Conservation (phyloP, 1,284 basidiomycete genomes). For the Heterobasidion parviporum region DNA sequence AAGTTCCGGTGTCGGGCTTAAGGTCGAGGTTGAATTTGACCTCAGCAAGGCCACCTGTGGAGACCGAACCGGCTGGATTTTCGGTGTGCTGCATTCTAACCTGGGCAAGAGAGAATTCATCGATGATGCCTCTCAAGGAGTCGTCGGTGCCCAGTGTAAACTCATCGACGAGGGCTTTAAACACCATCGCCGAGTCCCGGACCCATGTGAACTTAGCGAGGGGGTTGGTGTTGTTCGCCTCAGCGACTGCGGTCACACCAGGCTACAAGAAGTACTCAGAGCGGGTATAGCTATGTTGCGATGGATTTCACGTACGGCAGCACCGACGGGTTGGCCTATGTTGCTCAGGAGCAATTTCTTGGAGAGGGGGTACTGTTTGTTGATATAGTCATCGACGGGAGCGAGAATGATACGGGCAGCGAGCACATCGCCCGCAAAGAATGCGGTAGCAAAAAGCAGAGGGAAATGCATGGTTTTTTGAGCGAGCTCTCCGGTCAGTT, state of each 20-base stretch:
- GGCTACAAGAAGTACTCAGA: conserved; percentile 6
- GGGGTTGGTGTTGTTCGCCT: conserved; percentile 26
- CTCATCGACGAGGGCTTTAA: conserved; percentile 31
- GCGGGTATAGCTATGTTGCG: background rate
- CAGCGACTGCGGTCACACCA: conserved; percentile 27
- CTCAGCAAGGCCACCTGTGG: conserved; percentile 35
- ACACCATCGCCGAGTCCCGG: conserved; percentile 31
- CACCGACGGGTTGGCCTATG: conserved; percentile 56
- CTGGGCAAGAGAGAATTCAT: conserved; percentile 24
- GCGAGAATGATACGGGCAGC: background rate
- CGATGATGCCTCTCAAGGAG: conserved; percentile 5
- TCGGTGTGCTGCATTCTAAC: conserved; percentile 26
- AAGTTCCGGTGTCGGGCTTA: conserved; percentile 33
- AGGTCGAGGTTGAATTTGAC: conserved; percentile 42
- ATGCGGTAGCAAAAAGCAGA: background rate
- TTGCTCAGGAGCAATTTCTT: conserved; percentile 54
- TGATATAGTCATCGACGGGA: conserved; percentile 30
- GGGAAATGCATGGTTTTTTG: background rate
- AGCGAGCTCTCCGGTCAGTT: no score
- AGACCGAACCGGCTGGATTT: conserved; percentile 34
- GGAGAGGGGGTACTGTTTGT: conserved; percentile 45
- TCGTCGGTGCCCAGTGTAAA: conserved; percentile 21
- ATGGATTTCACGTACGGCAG: conserved; percentile 20
- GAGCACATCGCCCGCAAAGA: background rate
- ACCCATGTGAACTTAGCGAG: conserved; percentile 32